These are phyloP conservation scores for Tardiomyces digboiensis DNA, from an alignment of 1,139 yeast species.

Conservation along the genomic window DNA sequence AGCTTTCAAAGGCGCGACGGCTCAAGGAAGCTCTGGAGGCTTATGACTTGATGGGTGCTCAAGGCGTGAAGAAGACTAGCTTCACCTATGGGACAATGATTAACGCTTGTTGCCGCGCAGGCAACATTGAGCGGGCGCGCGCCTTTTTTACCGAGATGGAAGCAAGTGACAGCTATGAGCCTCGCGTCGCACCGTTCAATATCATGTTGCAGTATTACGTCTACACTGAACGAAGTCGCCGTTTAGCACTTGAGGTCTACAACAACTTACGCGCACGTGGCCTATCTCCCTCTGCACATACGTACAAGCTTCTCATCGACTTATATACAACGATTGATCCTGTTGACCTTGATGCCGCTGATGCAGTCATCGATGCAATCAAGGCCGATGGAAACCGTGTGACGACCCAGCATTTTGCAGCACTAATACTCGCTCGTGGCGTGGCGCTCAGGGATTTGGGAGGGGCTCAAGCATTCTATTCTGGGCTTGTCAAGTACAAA, in stretches of 20 bases:
- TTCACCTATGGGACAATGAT: conserved; percentile 34
- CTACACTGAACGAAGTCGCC: conserved; percentile 24
- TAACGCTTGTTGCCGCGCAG: conserved; percentile 30
- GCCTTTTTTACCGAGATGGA: conserved; percentile 29
- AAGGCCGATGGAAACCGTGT: conserved; percentile 19
- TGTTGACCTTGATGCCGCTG: conserved; percentile 27
- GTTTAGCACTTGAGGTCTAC: conserved; percentile 25
- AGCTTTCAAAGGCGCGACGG: conserved; percentile 29
- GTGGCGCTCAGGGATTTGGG: conserved; percentile 25
- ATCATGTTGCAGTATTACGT: conserved; percentile 31
- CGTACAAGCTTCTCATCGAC: conserved; percentile 33
- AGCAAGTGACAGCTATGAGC: conserved; percentile 18
- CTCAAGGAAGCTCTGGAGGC: conserved; percentile 23
- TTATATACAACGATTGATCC: conserved; percentile 27
- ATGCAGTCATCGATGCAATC: conserved; percentile 25
- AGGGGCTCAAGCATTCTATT: conserved; percentile 28
- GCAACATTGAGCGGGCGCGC: conserved; percentile 26
- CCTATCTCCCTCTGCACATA: conserved; percentile 27
- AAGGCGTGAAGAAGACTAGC: conserved; percentile 20
- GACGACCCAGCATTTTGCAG: conserved; percentile 30
- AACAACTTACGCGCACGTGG: conserved; percentile 19
- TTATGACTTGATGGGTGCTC: conserved; percentile 25
- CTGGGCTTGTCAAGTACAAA: conserved; percentile 18
- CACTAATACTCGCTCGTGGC: conserved; percentile 32
- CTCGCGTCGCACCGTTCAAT: conserved; percentile 32